A percentile compares a stretch with the other conserved stretches of the same genome.
These are phyloP conservation scores for Tuber brumale DNA, from an alignment of 495 filamentous ascomycete genomes.

Conservation along the genomic window DNA sequence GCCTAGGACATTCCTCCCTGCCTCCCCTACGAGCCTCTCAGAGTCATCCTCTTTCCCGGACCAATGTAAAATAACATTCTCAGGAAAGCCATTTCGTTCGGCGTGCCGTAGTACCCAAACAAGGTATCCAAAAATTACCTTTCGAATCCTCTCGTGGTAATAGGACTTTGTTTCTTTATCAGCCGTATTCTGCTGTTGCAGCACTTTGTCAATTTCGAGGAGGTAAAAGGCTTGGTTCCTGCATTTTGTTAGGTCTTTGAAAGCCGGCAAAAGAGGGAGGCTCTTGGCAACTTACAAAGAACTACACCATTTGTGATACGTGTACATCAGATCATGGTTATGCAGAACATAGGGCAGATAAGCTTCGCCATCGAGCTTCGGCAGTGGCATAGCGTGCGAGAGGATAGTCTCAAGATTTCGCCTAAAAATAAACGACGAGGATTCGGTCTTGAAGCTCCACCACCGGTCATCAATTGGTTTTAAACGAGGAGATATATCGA, in stretches of 20 bases:
- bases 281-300: not conserved
- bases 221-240: not conserved
- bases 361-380: too few relatives aligned
- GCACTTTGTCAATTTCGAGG: not conserved
- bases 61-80: not conserved
- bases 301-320: not conserved
- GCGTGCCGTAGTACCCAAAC: not conserved
- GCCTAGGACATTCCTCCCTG: too few relatives aligned
- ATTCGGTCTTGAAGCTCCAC: not conserved
- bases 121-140: not conserved
- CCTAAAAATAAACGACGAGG: not conserved
- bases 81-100: not conserved
- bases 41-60: too few relatives aligned
- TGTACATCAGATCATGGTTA: too few relatives aligned
- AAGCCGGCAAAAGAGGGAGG: not conserved
- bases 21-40: too few relatives aligned
- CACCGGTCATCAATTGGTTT: not conserved
- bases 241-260: not conserved
- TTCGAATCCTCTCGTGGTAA: not conserved
- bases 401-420: constrained; percentile 1
- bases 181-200: not conserved
- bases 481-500: not conserved
- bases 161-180: not conserved
- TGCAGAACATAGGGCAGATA: too few relatives aligned
- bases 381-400: not conserved